Base-by-base conservation (phyloP, 768 basidiomycete species). In the Pisolithus albus region DNA sequence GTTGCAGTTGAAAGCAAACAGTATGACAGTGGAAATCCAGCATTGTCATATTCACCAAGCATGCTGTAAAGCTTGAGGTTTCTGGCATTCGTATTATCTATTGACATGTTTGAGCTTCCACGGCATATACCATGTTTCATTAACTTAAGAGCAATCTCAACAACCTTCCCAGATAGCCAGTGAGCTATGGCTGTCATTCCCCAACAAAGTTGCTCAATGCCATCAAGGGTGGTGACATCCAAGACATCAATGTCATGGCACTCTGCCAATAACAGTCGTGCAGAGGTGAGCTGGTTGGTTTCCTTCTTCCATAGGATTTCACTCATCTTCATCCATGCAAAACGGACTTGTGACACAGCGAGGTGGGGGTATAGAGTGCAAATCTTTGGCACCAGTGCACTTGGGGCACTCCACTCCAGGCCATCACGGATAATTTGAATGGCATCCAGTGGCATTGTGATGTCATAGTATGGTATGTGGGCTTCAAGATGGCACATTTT, bases 381-480 rank as follows among this genome's bases (percentile, higher is more conserved):
- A 23, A 67, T 72, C 52, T 59, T 65, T 7, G 62, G 65, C 41
- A 70, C 64, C 60, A 69, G 49, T 15, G 59, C 41, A 4, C 38
- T 54, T 15, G 64, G 66, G n/a, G 61, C 64, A 2, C 45, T 49
- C 57, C 60, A 42, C 39, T 50, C 58, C 2, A 60, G 48, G 32
- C 61, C 54, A 7, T 70, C 66, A 61, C 64, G 68, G 16, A 73
- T 65, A 9, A 66, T 58, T 13, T 58, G 50, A 3, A 57, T 63
- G 37, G 69, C 64, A 32, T 72, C 71, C 1, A 69, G 69, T 18
- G 72, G 70, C 1, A 73, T 56, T 37, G 68, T 68, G 16, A 67
- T 7, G 3, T 50, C 38, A 42, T 38, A 65, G 49, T 75, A 75
- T 9, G 75, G 70, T 56, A 73, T 71, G 51, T 77, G 76, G 71